These are phyloP conservation scores for Lagenidium sp. DNA, from an alignment of 352 stramenopile species.

Conservation along the genomic window DNA sequence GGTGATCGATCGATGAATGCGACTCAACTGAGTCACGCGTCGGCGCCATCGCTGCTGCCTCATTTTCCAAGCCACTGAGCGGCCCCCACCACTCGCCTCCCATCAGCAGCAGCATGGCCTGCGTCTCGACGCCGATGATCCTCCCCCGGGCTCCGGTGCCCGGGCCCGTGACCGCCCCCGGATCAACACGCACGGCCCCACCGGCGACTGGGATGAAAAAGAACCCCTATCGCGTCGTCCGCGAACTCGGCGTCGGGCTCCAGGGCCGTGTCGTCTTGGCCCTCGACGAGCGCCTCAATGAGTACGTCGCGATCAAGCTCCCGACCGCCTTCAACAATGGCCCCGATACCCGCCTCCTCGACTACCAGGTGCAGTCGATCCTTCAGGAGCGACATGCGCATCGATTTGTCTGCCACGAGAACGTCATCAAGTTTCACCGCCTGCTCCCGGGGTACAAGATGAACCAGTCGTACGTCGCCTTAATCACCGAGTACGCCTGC, in stretches of 20 bases:
- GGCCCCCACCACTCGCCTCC: no score
- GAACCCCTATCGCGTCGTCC: conserved; percentile 33
- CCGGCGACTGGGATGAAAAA: conserved; percentile 10
- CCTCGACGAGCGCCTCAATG: conserved; percentile 29
- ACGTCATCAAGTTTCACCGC: conserved; percentile 39
- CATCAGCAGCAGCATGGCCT: no score
- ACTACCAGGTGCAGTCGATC: conserved; percentile 57
- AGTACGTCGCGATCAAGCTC: conserved; percentile 67
- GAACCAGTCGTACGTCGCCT: conserved; percentile 42
- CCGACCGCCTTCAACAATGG: conserved; percentile 22
- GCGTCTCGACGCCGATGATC: no score
- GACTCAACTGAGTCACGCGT: no score
- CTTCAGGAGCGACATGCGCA: conserved; percentile 53
- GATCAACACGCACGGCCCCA: no score
- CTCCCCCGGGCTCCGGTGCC: no score
- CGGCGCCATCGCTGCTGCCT: no score
- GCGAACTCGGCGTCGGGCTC: conserved; percentile 51
- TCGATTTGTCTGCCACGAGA: conserved; percentile 36
- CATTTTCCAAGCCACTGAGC: no score
- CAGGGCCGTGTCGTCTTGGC: conserved; percentile 58
- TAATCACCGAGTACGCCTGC: conserved; percentile 73
- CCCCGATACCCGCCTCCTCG: conserved; percentile 27
- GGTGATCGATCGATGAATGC: no score
- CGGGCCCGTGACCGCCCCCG: no score
- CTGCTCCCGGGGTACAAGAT: conserved; percentile 35